Evolutionary conservation across 2,329 filamentous ascomycete species (phyloP).

Genomic region (Raffaelea deltoideospora): DNA sequence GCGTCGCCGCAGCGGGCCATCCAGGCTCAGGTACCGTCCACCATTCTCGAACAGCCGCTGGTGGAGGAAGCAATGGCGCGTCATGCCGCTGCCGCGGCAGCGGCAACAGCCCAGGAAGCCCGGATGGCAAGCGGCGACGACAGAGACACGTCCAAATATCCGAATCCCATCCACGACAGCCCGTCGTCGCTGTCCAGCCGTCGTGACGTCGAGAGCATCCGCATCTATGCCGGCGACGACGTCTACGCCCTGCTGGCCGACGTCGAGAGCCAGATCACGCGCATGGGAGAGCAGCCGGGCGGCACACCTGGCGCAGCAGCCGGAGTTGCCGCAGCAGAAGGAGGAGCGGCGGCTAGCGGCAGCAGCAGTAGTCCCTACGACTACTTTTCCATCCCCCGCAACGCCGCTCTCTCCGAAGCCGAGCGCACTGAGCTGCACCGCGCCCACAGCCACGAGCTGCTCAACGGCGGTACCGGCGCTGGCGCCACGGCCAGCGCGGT

Average conservation of each 20-base stretch:
- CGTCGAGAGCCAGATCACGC: slow-evolving; percentile 45
- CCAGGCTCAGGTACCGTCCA: slow-evolving; percentile 38
- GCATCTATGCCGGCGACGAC: slow-evolving; percentile 52
- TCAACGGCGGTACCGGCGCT: slow-evolving; percentile 18
- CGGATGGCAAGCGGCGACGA: background rate
- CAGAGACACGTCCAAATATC: too few species aligned
- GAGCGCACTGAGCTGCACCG: slow-evolving; percentile 29
- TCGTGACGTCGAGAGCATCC: slow-evolving; percentile 45
- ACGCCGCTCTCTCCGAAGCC: slow-evolving; percentile 14
- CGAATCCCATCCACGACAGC: too few species aligned
- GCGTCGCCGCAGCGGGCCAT: slow-evolving; percentile 33
- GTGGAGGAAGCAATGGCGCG: slow-evolving; percentile 26
- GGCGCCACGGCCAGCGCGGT: slow-evolving; percentile 8
- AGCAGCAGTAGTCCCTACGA: too few species aligned
- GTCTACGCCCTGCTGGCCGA: slow-evolving; percentile 52
- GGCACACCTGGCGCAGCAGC: slow-evolving; percentile 8
- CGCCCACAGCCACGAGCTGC: slow-evolving; percentile 34
- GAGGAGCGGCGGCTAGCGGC: background rate
- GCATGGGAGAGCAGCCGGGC: slow-evolving; percentile 14
- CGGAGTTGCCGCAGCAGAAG: background rate
- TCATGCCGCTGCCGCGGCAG: background rate
- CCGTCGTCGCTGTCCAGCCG: slow-evolving; percentile 12
- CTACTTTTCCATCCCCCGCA: slow-evolving; percentile 8
- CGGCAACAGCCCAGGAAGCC: slow-evolving; percentile 2
- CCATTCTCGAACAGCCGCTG: slow-evolving; percentile 35